Conservation (phyloP, 345 rosid species). For the Streptanthus diversifolius region DNA sequence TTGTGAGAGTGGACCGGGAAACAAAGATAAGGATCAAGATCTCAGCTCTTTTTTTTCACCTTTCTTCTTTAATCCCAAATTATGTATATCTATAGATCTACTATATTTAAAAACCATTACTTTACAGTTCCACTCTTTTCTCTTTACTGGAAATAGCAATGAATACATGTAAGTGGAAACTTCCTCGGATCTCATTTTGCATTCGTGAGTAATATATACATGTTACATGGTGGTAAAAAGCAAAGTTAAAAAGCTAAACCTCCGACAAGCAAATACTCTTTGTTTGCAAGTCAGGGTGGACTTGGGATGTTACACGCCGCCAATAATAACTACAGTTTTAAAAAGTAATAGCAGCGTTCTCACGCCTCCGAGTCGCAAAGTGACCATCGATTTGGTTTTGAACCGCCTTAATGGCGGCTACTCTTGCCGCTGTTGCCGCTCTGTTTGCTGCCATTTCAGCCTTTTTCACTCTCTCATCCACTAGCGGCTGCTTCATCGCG, state of each 20-base stretch:
- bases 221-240: neutral
- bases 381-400: conserved; percentile 58
- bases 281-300: conserved; percentile 18
- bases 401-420: conserved; percentile 55
- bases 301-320: neutral
- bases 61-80: neutral
- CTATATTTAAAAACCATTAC: neutral
- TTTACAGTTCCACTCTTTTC: neutral
- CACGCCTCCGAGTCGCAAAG: conserved; percentile 40
- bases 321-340: neutral
- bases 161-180: neutral
- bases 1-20: neutral
- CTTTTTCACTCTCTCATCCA: conserved; percentile 6
- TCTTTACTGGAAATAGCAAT: neutral
- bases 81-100: neutral
- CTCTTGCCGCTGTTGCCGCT: conserved; percentile 28
- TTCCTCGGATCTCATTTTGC: neutral
- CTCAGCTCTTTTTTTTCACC: neutral
- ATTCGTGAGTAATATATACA: conserved; percentile 11
- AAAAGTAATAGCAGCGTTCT: neutral
- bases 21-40: conserved; percentile 10
- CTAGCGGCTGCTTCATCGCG: neutral
- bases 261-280: conserved; percentile 13
- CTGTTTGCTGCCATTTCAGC: conserved; percentile 22
- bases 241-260: conserved; percentile 5